phyloP scores from a whole-genome alignment of 805 yeast genomes.

The Cephaloascus fragrans region DNA sequence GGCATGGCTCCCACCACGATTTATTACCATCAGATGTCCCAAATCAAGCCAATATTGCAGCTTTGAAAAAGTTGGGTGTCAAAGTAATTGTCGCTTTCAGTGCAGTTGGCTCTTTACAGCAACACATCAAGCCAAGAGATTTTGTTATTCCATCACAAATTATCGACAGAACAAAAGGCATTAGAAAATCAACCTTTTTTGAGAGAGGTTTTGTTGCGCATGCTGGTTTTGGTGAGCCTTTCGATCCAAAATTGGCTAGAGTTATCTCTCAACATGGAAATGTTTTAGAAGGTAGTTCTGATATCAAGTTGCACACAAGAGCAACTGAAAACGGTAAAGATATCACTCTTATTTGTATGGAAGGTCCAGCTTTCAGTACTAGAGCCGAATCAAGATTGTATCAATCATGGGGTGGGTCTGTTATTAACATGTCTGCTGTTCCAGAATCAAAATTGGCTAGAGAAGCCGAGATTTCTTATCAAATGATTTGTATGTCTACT shows the following conservation, averaged over 20 bases:
- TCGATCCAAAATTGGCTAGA: slow-evolving; percentile 63
- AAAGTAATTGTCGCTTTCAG: slow-evolving; percentile 84
- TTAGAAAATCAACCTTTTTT: slow-evolving; percentile 81
- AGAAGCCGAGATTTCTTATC: slow-evolving; percentile 95
- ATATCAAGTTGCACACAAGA: slow-evolving; percentile 57
- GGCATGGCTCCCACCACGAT: slow-evolving; percentile 91
- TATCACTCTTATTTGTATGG: slow-evolving; percentile 89
- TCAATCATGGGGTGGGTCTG: slow-evolving; percentile 82
- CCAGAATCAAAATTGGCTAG: slow-evolving; percentile 98
- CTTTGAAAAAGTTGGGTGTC: slow-evolving; percentile 80
- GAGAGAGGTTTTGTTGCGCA: slow-evolving; percentile 94
- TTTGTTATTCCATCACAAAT: slow-evolving; percentile 95
- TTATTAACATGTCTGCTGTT: slow-evolving; percentile 91
- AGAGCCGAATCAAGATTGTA: slow-evolving; percentile 92
- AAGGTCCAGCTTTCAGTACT: slow-evolving; percentile 96
- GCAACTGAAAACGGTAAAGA: slow-evolving; percentile 57
- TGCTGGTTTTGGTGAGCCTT: slow-evolving; percentile 96
- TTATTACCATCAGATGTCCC: slow-evolving; percentile 90
- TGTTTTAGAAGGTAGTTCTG: slow-evolving; percentile 40
- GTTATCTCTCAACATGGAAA: slow-evolving; percentile 47
- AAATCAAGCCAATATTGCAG: slow-evolving; percentile 89
- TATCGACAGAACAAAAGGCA: slow-evolving; percentile 95
- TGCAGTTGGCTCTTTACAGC: slow-evolving; percentile 93
- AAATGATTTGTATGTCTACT: slow-evolving; percentile 98
- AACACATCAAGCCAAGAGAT: slow-evolving; percentile 86